These are phyloP conservation scores for Halenospora varia DNA, from an alignment of 495 filamentous ascomycete species.

Conservation along the genomic window DNA sequence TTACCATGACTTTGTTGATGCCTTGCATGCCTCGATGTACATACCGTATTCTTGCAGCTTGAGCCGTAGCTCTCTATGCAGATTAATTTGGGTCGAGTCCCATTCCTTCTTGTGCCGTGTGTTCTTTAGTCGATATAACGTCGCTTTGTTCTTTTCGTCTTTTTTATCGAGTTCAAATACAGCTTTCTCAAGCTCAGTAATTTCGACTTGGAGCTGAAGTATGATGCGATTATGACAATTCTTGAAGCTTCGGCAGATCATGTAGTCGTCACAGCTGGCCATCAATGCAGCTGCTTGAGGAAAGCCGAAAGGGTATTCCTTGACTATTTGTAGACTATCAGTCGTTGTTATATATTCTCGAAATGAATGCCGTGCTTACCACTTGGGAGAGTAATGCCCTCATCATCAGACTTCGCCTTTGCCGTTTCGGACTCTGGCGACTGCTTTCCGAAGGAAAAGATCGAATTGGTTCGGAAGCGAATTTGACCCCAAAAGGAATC, in stretches of 20 bases:
- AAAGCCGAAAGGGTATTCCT: slow-evolving; percentile 28
- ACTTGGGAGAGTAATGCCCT: too few relatives aligned
- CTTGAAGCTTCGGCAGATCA: slow-evolving; percentile 31
- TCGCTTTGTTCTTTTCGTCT: slow-evolving; percentile 1
- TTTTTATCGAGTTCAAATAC: slow-evolving; percentile 27
- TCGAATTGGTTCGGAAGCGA: too few relatives aligned
- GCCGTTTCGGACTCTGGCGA: too few relatives aligned
- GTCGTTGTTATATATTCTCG: too few relatives aligned
- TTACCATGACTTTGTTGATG: neutral
- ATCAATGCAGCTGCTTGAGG: slow-evolving; percentile 33
- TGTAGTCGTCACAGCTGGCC: slow-evolving; percentile 25
- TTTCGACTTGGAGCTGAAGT: slow-evolving; percentile 30
- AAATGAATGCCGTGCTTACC: too few relatives aligned
- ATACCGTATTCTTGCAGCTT: slow-evolving; percentile 8
- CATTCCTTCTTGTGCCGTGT: neutral
- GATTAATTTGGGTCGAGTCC: neutral
- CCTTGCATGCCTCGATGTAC: too few relatives aligned
- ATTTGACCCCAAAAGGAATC: too few relatives aligned
- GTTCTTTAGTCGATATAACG: neutral
- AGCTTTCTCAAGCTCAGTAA: slow-evolving; percentile 25
- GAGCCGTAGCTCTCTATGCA: neutral
- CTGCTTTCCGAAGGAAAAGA: too few relatives aligned
- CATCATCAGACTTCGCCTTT: too few relatives aligned
- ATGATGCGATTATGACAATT: slow-evolving; percentile 29
- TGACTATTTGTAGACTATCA: slow-evolving; percentile 25